These are phyloP conservation scores for Trichoderma citrinoviride DNA, from an alignment of 2,329 filamentous ascomycete genomes.

Conservation along the genomic window DNA sequence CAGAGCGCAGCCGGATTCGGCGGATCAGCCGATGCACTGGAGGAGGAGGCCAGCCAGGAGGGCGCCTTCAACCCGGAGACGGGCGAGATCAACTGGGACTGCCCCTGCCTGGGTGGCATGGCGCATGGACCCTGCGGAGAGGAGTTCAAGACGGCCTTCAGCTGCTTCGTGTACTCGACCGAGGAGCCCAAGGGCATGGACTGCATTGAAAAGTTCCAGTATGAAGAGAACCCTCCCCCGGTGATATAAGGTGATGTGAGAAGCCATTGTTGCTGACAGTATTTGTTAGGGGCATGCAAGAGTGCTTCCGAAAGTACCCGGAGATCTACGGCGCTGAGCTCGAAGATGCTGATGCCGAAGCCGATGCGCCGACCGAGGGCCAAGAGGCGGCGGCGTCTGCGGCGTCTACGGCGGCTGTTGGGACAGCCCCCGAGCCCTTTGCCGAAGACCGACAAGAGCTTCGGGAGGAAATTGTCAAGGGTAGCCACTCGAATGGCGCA, in stretches of 20 bases:
- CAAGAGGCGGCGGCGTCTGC: conserved; percentile 25
- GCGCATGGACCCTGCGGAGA: conserved; percentile 92
- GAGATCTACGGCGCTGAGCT: conserved; percentile 91
- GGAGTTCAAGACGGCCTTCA: conserved; percentile 92
- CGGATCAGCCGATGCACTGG: conserved; percentile 54
- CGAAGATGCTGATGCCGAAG: conserved; percentile 43
- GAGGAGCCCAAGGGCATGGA: conserved; percentile 98
- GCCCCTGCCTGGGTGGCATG: conserved; percentile 96
- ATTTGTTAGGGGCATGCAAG: conserved; percentile 83
- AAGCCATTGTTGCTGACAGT: conserved; percentile 29
- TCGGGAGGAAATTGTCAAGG: conserved; percentile 5
- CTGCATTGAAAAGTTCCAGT: conserved; percentile 98
- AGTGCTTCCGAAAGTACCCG: conserved; percentile 90
- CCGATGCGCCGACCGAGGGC: conserved; percentile 29
- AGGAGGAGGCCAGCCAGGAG: conserved; percentile 80
- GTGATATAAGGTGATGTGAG: not conserved
- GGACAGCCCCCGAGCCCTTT: not conserved
- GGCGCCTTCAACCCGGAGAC: conserved; percentile 98
- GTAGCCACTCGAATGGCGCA: conserved; percentile 12
- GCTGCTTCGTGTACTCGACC: conserved; percentile 94
- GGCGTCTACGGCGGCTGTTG: not conserved
- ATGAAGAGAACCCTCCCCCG: conserved; percentile 37
- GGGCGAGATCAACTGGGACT: conserved; percentile 99
- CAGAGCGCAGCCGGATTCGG: conserved; percentile 29
- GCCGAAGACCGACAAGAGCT: conserved; percentile 17